Percentiles rank a stretch among this genome's conserved stretches.
phyloP scores from a whole-genome alignment of 306 rosid species.

The Casuarina cunninghamiana region DNA sequence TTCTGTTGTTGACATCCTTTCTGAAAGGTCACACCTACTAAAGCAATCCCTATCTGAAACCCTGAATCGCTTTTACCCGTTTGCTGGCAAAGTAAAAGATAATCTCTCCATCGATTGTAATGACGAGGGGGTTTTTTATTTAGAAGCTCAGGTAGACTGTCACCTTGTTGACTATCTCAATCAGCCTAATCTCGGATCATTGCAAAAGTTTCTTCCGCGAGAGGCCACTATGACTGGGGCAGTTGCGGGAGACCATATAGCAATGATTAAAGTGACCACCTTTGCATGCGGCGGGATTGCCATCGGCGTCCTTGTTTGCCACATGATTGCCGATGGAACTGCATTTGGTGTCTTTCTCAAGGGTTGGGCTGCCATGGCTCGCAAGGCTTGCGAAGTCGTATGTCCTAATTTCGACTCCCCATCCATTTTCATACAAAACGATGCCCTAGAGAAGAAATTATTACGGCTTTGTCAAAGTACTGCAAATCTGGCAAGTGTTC shows the following conservation, averaged over 20 bases:
- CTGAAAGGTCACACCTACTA: background rate
- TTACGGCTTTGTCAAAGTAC: background rate
- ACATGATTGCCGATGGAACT: no score
- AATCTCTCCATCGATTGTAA: conserved; percentile 23
- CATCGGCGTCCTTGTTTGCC: no score
- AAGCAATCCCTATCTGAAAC: conserved; percentile 30
- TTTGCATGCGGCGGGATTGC: no score
- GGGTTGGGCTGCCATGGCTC: no score
- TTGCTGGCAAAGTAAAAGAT: conserved; percentile 27
- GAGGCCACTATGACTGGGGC: no score
- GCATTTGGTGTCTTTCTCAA: no score
- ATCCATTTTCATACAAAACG: no score
- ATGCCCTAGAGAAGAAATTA: background rate
- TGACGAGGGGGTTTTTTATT: conserved; percentile 9
- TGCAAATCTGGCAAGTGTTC: background rate
- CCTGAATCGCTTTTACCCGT: conserved; percentile 34
- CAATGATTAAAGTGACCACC: no score
- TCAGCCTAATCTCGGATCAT: background rate
- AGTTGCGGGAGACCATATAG: no score
- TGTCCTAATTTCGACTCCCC: no score
- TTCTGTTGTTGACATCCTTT: background rate
- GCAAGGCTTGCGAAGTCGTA: no score
- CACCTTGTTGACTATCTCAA: background rate
- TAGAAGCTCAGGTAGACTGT: background rate
- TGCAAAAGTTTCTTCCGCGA: no score